Conservation (phyloP, 2,329 filamentous ascomycete species). For the Cercospora sp. region DNA sequence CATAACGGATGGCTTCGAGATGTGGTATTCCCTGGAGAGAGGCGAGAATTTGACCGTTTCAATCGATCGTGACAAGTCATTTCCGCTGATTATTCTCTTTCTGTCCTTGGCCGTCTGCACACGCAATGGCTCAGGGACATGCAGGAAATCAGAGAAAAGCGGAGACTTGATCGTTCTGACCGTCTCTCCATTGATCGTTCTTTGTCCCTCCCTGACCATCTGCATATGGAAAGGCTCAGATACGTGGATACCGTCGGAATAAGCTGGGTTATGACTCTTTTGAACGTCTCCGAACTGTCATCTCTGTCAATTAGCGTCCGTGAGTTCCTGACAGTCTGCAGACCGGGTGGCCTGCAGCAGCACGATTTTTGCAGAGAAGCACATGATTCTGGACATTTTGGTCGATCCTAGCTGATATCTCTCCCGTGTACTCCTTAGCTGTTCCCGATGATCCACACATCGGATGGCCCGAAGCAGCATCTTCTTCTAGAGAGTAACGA, state of each 20-base stretch:
- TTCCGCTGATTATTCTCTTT: neutral
- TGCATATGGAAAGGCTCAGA: neutral
- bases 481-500: neutral
- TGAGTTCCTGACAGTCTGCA: neutral
- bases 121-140: neutral
- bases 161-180: neutral
- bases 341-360: neutral
- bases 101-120: neutral
- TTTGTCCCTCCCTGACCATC: neutral
- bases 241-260: neutral
- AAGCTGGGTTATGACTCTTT: neutral
- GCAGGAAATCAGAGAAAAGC: neutral
- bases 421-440: neutral
- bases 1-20: neutral
- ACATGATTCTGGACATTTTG: neutral
- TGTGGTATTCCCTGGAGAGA: neutral
- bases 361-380: neutral
- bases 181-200: neutral
- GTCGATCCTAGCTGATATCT: neutral
- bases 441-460: neutral
- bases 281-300: neutral
- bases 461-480: neutral
- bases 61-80: neutral
- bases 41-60: neutral
- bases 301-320: neutral